A percentile compares a stretch with the other conserved stretches of the same genome.
phyloP scores from a whole-genome alignment of 2,329 filamentous ascomycete species.

The Volutella citrinella region DNA sequence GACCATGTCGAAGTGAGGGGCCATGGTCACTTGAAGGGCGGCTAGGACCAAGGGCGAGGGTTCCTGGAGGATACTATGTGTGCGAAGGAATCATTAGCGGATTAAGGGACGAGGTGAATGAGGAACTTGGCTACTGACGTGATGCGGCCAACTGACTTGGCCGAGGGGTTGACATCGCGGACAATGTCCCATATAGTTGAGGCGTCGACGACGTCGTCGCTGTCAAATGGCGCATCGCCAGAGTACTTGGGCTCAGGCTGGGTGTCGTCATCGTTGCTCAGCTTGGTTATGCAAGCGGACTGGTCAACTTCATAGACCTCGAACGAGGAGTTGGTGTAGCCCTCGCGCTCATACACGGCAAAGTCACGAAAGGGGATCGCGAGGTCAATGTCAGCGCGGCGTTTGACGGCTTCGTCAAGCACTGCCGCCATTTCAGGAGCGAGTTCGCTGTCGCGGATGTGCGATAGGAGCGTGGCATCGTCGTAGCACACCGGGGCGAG shows the following conservation, averaged over 20 bases:
- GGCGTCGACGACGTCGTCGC: slow-evolving; percentile 34
- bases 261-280: slow-evolving; percentile 26
- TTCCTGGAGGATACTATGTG: slow-evolving; percentile 53
- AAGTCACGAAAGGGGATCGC: slow-evolving; percentile 30
- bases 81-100: too few relatives aligned
- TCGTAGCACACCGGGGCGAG: slow-evolving; percentile 30
- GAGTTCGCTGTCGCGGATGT: slow-evolving; percentile 40
- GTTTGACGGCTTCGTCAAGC: slow-evolving; percentile 35
- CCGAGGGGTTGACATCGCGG: slow-evolving; percentile 33
- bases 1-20: slow-evolving; percentile 58
- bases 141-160: slow-evolving; percentile 52
- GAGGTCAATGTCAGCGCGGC: slow-evolving; percentile 31
- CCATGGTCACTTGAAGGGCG: slow-evolving; percentile 56
- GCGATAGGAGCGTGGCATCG: slow-evolving; percentile 41
- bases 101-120: too few relatives aligned
- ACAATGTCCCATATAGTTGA: slow-evolving; percentile 41
- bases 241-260: slow-evolving; percentile 22
- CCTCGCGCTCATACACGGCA: slow-evolving; percentile 35
- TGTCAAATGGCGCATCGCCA: slow-evolving; percentile 22
- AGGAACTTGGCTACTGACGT: slow-evolving; percentile 38
- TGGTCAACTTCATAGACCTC: slow-evolving; percentile 55
- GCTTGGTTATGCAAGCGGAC: slow-evolving; percentile 38
- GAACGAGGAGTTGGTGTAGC: slow-evolving; percentile 48
- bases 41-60: slow-evolving; percentile 59
- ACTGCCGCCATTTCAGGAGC: slow-evolving; percentile 35